Conservation (phyloP, 352 stramenopile species). For the Globisporangium carolinianum region DNA sequence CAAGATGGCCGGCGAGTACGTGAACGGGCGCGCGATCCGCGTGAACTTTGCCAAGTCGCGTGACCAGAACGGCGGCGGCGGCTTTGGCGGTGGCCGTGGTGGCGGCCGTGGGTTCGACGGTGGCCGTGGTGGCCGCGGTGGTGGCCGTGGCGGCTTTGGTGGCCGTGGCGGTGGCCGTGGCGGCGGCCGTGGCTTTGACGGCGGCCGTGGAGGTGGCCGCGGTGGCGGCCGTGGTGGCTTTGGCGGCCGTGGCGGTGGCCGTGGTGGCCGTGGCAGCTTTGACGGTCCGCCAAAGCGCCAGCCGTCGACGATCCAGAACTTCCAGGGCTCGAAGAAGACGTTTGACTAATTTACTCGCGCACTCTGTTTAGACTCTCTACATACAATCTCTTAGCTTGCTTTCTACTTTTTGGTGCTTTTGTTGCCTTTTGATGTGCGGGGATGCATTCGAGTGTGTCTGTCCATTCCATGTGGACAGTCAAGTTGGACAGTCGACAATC, state of each 20-base stretch:
- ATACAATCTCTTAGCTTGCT: conserved; percentile 2
- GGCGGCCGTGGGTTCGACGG: conserved; percentile 42
- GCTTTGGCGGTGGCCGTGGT: conserved; percentile 50
- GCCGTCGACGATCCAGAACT: conserved; percentile 88
- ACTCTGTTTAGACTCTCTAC: conserved; percentile 14
- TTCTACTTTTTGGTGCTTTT: neutral
- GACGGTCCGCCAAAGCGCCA: conserved; percentile 81
- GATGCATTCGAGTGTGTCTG: neutral
- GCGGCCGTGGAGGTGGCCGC: conserved; percentile 21
- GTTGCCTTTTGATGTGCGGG: neutral
- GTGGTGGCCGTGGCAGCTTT: conserved; percentile 48
- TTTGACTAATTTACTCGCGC: conserved; percentile 86
- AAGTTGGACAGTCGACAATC: too few relatives aligned
- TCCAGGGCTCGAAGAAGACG: conserved; percentile 94
- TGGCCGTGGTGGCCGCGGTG: conserved; percentile 38
- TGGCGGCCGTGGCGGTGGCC: conserved; percentile 28
- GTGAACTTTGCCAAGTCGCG: conserved; percentile 93
- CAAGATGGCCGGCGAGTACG: conserved; percentile 88
- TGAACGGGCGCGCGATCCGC: conserved; percentile 91
- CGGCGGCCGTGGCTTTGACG: conserved; percentile 36
- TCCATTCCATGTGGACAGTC: neutral
- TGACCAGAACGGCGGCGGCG: conserved; percentile 21
- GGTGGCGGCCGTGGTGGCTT: conserved; percentile 20
- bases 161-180: conserved; percentile 45
- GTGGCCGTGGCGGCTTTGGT: conserved; percentile 49